Base-by-base conservation (phyloP, 495 filamentous ascomycete genomes). In the Tuber calosporum region DNA sequence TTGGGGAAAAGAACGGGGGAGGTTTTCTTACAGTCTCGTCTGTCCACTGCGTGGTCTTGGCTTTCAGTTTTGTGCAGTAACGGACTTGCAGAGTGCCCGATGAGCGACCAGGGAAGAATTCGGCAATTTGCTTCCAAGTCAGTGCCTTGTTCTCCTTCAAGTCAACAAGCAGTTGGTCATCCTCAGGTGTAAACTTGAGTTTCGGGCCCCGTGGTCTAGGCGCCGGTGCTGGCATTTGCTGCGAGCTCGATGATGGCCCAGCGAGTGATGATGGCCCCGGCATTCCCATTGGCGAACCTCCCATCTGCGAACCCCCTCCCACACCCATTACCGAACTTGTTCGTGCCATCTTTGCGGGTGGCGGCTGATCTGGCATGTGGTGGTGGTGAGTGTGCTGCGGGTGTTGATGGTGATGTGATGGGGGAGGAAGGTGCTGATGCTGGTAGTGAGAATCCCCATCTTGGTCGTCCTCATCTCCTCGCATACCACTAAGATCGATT, bases 71-170 rank as follows among this genome's bases (percentile, higher is more conserved):
- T 39, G 93, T 96, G 80, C 93, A 97, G 82, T 97, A 97, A 19
- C 93, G 89, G 74, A 97, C 93, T 81, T 97, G 93, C 71, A 97
- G 84, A 43, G 93, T 96, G 53, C 92, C 93, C 41, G 90, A 93
- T 62, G 91, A 92, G 68, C 93, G 85, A 17, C 93, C 93, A 11
- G 93, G 93, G 78, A 97, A 96, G 83, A 94, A 96, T 79, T 96
- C 93, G 71, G 92, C 91, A 77, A 97, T 96, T 85, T 97, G 93
- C 81, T 95, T 96, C 93, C 93, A 97, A 13, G 93, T 93, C 78
- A 97, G 86, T 77, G 90, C 91, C 82, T 93, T 94, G 74, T 93
- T 92, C 83, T 97, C 93, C 82, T 97, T 97, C 70, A 97, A 84
- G 73, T 94, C 92, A 30, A 96, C 88, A 53, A 97, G 84, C 69